phyloP scores from a whole-genome alignment of 164 flowering plant species.

The Nymphaea thermarum region DNA sequence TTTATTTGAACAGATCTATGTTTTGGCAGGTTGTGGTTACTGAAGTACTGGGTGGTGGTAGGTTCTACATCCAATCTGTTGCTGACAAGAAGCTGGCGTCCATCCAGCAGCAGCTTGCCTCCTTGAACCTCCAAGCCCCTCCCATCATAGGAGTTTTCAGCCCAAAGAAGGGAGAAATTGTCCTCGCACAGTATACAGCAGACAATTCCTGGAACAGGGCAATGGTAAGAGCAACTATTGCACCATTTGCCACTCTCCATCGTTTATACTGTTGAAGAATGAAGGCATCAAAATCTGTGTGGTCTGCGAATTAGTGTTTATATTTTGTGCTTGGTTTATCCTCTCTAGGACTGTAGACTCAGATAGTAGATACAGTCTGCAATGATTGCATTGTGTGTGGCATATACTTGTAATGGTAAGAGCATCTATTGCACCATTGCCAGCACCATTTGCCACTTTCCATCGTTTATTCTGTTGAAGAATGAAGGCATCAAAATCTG shows the following conservation, averaged over 20 bases:
- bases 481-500: background rate
- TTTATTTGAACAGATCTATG: background rate
- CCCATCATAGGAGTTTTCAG: slow-evolving; percentile 81
- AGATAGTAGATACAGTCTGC: too few species aligned
- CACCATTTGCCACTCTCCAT: slow-evolving; percentile 1
- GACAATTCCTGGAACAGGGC: slow-evolving; percentile 98
- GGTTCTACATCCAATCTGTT: slow-evolving; percentile 75
- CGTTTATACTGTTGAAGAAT: background rate
- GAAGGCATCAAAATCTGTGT: background rate
- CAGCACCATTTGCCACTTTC: background rate
- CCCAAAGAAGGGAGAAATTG: slow-evolving; percentile 90
- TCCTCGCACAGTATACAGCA: slow-evolving; percentile 78
- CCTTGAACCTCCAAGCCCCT: slow-evolving; percentile 63
- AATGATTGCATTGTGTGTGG: too few species aligned
- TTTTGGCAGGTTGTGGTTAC: slow-evolving; percentile 66
- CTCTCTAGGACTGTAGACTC: background rate
- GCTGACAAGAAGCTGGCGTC: slow-evolving; percentile 67
- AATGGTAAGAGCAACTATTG: slow-evolving; percentile 38
- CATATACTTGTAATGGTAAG: too few species aligned
- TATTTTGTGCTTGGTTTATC: background rate
- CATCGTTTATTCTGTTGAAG: background rate
- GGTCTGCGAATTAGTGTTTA: background rate
- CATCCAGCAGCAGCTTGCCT: slow-evolving; percentile 73
- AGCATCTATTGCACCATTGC: background rate
- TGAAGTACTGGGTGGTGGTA: slow-evolving; percentile 86